Conservation (phyloP, 2,329 filamentous ascomycete species). For the Sporothrix curviconia region DNA sequence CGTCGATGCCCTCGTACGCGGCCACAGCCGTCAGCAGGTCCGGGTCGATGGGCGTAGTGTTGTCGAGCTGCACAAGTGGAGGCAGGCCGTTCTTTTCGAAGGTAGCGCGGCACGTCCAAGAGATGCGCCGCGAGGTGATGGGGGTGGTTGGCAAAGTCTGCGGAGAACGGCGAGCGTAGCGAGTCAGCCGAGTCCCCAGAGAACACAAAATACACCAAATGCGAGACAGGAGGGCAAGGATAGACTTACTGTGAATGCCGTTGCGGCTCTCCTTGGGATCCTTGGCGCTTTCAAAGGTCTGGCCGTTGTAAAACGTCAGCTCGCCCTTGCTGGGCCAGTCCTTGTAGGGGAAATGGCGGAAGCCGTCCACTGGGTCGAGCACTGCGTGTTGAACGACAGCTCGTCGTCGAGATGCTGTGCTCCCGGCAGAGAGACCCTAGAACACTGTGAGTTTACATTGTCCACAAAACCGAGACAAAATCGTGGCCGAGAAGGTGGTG, state of each 20-base stretch:
- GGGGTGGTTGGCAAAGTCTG: slow-evolving; percentile 6
- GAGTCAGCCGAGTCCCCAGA: too few species aligned
- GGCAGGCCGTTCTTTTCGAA: slow-evolving; percentile 1
- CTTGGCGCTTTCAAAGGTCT: neutral
- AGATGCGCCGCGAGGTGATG: slow-evolving; percentile 5
- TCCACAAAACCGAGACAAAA: too few species aligned
- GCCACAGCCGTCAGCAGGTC: neutral
- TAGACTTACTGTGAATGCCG: slow-evolving; percentile 7
- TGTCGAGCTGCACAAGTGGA: slow-evolving; percentile 6
- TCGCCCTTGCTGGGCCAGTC: slow-evolving; percentile 16
- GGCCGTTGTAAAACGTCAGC: slow-evolving; percentile 2
- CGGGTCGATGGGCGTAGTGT: neutral
- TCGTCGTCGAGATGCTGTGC: slow-evolving; percentile 25
- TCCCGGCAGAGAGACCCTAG: neutral
- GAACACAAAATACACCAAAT: too few species aligned
- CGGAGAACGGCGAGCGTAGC: too few species aligned
- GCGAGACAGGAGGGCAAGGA: too few species aligned
- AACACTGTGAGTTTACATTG: too few species aligned
- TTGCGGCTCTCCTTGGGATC: neutral
- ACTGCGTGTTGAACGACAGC: slow-evolving; percentile 31
- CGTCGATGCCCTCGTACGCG: neutral
- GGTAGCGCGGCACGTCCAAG: neutral
- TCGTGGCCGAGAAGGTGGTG: neutral
- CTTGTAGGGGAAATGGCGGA: slow-evolving; percentile 33
- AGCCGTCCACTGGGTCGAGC: slow-evolving; percentile 33